These are phyloP conservation scores for Coniochaeta sp. DNA, from an alignment of 2,329 filamentous ascomycete genomes.

Conservation along the genomic window DNA sequence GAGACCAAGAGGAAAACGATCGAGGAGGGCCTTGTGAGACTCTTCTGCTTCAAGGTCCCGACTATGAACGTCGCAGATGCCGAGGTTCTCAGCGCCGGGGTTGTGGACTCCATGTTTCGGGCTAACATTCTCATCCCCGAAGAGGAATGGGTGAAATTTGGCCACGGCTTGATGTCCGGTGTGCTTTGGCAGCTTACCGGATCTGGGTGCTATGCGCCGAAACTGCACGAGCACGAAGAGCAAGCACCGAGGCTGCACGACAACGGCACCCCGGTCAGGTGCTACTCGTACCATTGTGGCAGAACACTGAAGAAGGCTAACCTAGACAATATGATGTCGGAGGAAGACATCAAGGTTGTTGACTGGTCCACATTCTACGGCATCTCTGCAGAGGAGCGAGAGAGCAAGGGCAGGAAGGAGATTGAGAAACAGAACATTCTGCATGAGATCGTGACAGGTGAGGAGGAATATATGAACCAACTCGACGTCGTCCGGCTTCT, in stretches of 20 bases:
- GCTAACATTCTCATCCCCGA: conserved; percentile 74
- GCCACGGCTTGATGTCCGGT: conserved; percentile 71
- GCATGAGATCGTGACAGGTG: conserved; percentile 90
- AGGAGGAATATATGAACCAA: conserved; percentile 85
- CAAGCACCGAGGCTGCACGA: conserved; percentile 69
- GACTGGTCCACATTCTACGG: conserved; percentile 91
- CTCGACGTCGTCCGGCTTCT: conserved; percentile 78
- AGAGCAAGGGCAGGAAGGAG: conserved; percentile 72
- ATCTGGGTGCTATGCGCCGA: conserved; percentile 82
- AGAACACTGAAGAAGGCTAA: conserved; percentile 93
- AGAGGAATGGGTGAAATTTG: conserved; percentile 97
- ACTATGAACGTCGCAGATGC: conserved; percentile 99
- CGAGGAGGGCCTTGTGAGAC: conserved; percentile 75
- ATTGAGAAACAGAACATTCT: conserved; percentile 88
- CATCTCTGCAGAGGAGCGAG: conserved; percentile 68
- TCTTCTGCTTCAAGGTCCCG: conserved; percentile 92
- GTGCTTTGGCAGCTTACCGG: conserved; percentile 92
- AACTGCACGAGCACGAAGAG: conserved; percentile 61
- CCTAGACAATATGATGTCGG: conserved; percentile 63
- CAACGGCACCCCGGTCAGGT: conserved; percentile 61
- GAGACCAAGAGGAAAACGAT: conserved; percentile 81
- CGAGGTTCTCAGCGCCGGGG: conserved; percentile 71
- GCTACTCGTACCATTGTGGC: conserved; percentile 91
- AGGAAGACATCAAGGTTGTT: conserved; percentile 60
- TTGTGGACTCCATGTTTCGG: conserved; percentile 73